Base-by-base conservation (phyloP, 176 grass and related monocot genomes). In the Leersia perrieri region DNA sequence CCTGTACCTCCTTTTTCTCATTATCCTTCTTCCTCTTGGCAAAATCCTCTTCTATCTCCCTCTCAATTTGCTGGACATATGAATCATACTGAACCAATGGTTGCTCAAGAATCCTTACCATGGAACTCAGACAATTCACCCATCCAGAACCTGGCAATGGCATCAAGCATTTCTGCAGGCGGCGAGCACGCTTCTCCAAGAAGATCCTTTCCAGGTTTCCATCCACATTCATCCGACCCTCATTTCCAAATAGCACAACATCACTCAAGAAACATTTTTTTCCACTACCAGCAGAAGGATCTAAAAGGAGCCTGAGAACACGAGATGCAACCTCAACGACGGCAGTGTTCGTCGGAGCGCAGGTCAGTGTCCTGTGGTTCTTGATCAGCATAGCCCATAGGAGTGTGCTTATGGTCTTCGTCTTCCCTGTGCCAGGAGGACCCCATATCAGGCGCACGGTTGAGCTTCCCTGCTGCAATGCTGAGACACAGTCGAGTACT, bases 331-430 rank as follows among this genome's bases (percentile, higher is more conserved):
- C 85, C 74, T 94, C 84, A 22, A 68, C 80, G 0, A 97, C 87
- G 2, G 92, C 94, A 20, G 87, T 92, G 72, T 97, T 97, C 45
- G 94, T 97, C 2, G 94, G 91, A 0, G 94, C 91, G 9, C 94
- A 97, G 9, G 87, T 88, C 30, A 97, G 62, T 1, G 87, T 85
- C 63, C 85, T 67, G 73, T 75, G 87, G 23, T 79, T 84, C 74
- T 88, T 60, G 30, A 88, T 4, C 42, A 90, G 4, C 91, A 93
- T 85, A 2, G 77, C 63, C 66, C 64, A 86, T 27, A 97, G 42
- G 3, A 97, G 12, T 0, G 77, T 75, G 68, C 85, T 88, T 26
- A 97, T 94, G 11, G 91, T 94, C 82, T 94, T 97, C 0, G 91
- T 97, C 87, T 97, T 97, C 5, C 94, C 91, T 5, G 91, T 92